Conservation (phyloP, 306 rosid species). For the Begonia peltatifolia region DNA sequence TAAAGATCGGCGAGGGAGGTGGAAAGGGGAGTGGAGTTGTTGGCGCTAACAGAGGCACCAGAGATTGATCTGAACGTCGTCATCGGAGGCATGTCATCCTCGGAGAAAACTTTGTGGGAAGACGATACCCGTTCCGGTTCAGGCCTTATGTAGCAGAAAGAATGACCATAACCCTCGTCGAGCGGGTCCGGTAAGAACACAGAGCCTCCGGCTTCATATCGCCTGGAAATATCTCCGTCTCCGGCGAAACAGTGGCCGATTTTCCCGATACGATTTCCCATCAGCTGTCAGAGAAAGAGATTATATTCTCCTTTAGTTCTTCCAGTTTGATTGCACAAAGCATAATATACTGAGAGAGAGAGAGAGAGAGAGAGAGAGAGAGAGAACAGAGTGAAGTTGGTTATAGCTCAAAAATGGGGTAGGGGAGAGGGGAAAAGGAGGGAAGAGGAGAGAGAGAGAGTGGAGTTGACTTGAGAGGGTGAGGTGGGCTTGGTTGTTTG, state of each 20-base stretch:
- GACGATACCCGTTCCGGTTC: constrained; percentile 15
- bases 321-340: constrained; percentile 11
- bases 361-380: constrained; percentile 2
- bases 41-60: constrained; percentile 76
- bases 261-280: constrained; percentile 59
- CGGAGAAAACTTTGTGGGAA: constrained; percentile 9
- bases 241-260: constrained; percentile 27
- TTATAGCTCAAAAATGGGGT: not conserved
- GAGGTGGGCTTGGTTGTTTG: constrained; percentile 5
- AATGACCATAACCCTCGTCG: constrained; percentile 38
- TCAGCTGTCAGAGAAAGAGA: constrained; percentile 5
- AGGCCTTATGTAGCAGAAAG: constrained; percentile 46
- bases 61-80: constrained; percentile 49
- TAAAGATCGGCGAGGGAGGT: constrained; percentile 25
- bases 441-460: constrained; percentile 6
- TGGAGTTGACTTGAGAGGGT: constrained; percentile 31
- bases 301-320: not conserved
- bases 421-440: not conserved
- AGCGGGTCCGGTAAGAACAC: constrained; percentile 2
- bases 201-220: constrained; percentile 15
- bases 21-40: constrained; percentile 46
- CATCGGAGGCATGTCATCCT: constrained; percentile 7
- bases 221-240: constrained; percentile 39
- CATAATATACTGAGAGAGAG: not conserved
- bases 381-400: constrained; percentile 5